Conservation (phyloP, 148 eudicot species). For the Drosera capensis region DNA sequence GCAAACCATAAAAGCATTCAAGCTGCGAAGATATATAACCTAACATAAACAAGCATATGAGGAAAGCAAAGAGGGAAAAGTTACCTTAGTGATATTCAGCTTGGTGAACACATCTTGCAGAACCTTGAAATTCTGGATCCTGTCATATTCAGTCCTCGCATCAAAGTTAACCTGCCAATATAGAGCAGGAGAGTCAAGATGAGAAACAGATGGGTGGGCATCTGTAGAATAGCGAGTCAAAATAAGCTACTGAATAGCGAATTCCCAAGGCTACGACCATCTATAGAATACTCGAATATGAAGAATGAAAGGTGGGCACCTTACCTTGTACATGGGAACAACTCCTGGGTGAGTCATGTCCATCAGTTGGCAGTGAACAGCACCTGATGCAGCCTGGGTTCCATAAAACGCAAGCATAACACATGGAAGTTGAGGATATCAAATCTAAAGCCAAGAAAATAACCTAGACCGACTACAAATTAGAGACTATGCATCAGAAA, state of each 20-base stretch:
- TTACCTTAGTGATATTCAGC: conserved; percentile 79
- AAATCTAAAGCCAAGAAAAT: no score
- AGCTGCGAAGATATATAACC: no score
- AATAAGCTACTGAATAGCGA: no score
- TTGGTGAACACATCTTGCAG: conserved; percentile 87
- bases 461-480: no score
- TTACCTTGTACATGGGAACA: conserved; percentile 95
- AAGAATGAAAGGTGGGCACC: neutral
- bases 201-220: no score
- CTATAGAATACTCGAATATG: neutral
- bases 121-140: conserved; percentile 91
- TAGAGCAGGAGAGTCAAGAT: conserved; percentile 5
- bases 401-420: no score
- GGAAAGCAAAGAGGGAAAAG: no score
- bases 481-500: no score
- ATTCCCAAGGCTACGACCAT: neutral
- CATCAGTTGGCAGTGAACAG: conserved; percentile 96
- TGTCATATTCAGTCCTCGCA: conserved; percentile 84
- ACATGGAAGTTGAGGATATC: no score
- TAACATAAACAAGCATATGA: no score
- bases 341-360: conserved; percentile 71
- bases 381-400: conserved; percentile 95
- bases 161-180: conserved; percentile 68
- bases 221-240: no score
- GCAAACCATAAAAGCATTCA: neutral